Conservation (phyloP, 129 eudicot species). For the Gnaphalium uliginosum region DNA sequence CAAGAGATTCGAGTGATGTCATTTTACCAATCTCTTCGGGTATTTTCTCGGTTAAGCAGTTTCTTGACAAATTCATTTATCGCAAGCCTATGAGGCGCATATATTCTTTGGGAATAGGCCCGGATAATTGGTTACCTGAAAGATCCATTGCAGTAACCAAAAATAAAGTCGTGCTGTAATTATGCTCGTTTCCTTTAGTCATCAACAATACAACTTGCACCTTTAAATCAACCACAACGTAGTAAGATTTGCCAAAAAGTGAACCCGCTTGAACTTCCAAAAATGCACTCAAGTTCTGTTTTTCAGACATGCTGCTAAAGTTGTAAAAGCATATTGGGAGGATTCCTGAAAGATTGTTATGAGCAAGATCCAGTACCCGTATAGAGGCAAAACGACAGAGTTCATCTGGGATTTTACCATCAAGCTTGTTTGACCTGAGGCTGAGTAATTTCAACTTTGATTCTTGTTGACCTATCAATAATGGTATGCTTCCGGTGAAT, state of each 20-base stretch:
- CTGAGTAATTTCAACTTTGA: conserved; percentile 30
- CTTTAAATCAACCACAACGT: no score
- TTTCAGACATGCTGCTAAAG: conserved; percentile 34
- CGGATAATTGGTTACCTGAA: conserved; percentile 36
- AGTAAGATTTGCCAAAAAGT: neutral
- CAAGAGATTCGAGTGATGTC: conserved; percentile 41
- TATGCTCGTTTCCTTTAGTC: conserved; percentile 39
- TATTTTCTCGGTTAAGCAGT: conserved; percentile 35
- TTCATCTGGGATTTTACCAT: conserved; percentile 36
- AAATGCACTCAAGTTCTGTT: neutral
- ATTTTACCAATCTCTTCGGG: conserved; percentile 42
- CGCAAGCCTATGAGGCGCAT: conserved; percentile 23
- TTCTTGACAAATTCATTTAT: conserved; percentile 38
- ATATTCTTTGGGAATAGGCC: conserved; percentile 30
- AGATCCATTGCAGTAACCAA: conserved; percentile 40
- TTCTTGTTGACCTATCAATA: conserved; percentile 18
- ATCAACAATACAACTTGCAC: conserved; percentile 17
- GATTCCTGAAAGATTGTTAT: conserved; percentile 40
- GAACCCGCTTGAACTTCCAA: conserved; percentile 4
- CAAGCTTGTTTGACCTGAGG: conserved; percentile 37
- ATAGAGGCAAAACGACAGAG: conserved; percentile 36
- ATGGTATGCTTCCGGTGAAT: conserved; percentile 31
- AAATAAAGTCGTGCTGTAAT: conserved; percentile 21
- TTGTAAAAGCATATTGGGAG: conserved; percentile 41
- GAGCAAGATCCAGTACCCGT: conserved; percentile 42